A percentile compares a stretch with the other conserved stretches of the same genome.
Conservation (phyloP, 2,329 filamentous ascomycete genomes). For the Apiospora arundinis region DNA sequence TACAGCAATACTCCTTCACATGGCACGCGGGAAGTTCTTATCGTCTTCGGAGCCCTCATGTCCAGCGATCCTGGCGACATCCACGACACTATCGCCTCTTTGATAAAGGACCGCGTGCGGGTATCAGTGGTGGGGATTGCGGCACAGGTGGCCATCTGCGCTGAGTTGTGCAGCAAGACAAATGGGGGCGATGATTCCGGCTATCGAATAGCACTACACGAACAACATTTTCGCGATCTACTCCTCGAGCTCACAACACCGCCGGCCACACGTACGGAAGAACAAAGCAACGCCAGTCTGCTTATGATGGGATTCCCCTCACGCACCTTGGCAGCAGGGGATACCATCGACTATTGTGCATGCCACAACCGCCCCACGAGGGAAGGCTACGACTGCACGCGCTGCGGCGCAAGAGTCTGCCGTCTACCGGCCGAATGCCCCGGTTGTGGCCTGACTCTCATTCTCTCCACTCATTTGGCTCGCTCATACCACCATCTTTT, state of each 20-base stretch:
- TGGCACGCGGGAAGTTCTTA: slow-evolving; percentile 89
- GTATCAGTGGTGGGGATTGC: slow-evolving; percentile 90
- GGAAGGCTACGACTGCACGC: slow-evolving; percentile 89
- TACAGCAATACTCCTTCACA: slow-evolving; percentile 85
- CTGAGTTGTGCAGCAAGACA: slow-evolving; percentile 85
- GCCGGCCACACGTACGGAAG: slow-evolving; percentile 74
- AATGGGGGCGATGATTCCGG: slow-evolving; percentile 78
- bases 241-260: slow-evolving; percentile 88
- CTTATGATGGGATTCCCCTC: slow-evolving; percentile 99
- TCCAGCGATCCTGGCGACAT: slow-evolving; percentile 95
- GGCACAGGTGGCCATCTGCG: slow-evolving; percentile 90
- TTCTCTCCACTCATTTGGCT: slow-evolving; percentile 90
- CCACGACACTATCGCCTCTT: slow-evolving; percentile 81
- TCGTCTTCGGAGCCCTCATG: slow-evolving; percentile 89
- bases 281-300: slow-evolving; percentile 67
- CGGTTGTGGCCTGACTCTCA: slow-evolving; percentile 87
- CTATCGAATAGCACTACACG: slow-evolving; percentile 87
- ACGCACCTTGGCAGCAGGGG: slow-evolving; percentile 73
- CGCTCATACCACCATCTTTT: slow-evolving; percentile 95
- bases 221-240: slow-evolving; percentile 87
- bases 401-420: slow-evolving; percentile 90
- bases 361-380: slow-evolving; percentile 85
- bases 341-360: slow-evolving; percentile 78
- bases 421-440: slow-evolving; percentile 89
- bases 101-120: slow-evolving; percentile 83